Base-by-base conservation (phyloP, 441 rosid species). In the Erysimum cheiri region DNA sequence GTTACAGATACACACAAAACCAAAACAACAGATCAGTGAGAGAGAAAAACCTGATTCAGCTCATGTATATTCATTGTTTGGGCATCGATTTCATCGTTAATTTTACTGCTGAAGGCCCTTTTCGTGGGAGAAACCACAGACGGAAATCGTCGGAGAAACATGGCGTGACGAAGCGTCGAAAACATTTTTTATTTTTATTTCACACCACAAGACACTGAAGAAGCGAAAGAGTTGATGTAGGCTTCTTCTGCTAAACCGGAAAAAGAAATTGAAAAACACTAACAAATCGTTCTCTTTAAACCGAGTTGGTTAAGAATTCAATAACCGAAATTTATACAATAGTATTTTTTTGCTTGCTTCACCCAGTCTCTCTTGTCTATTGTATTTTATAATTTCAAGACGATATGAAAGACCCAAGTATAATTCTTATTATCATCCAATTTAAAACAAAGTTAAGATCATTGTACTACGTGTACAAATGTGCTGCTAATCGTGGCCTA, bases 91-190 rank as follows among this genome's bases (percentile, higher is more conserved):
- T 79, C 87, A 52, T 47, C 60, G 49, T 69, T 50, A 28, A 63
- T 63, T 76, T 64, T 75, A 60, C 78, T 71, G 77, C 85, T 69
- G 39, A 83, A 80, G 15, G 71, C 72, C 77, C 85, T 86, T 69
- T 76, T 80, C 6, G 80, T 60, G 31, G 61, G 78, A 67, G 85
- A 78, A 47, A 81, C 36, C 50, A 74, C 49, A 7, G 14, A 15
- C 11, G 79, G 69, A 31, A 80, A 63, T 62, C 85, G 88, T 36
- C 84, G 90, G 74, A 88, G 88, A 80, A 85, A 78, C 90, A 85
- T 83, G 82, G 59, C 77, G 11, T 49, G 64, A 26, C 67, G 56
- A 56, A 63, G 35, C 50, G 8, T 60, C n/a, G 69, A 53, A 36
- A 53, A 37, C 77, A 66, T 73, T 15, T 29, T 4, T 13, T 37